A percentile compares a stretch with the other conserved stretches of the same genome.
phyloP scores from a whole-genome alignment of 345 rosid species.

The Turritis glabra region DNA sequence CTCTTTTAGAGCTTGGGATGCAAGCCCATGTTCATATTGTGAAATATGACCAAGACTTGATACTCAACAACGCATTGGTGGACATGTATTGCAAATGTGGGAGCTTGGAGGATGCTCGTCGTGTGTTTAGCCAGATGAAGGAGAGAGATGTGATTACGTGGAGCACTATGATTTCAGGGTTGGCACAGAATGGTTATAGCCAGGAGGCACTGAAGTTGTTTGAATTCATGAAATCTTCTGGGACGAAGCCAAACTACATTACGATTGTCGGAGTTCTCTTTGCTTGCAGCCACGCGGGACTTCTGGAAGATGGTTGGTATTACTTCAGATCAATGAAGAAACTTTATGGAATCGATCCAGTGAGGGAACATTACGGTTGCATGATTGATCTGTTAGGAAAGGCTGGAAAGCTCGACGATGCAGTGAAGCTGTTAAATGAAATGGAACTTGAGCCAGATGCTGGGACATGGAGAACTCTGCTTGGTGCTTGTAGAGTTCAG shows the following conservation, averaged over 20 bases:
- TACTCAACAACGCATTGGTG: slow-evolving; percentile 64
- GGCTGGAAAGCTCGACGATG: slow-evolving; percentile 68
- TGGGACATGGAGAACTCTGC: slow-evolving; percentile 65
- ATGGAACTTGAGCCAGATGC: slow-evolving; percentile 68
- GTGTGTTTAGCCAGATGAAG: slow-evolving; percentile 48
- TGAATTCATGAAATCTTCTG: slow-evolving; percentile 52
- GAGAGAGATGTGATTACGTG: slow-evolving; percentile 71
- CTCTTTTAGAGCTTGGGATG: slow-evolving; percentile 63
- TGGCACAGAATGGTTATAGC: slow-evolving; percentile 76
- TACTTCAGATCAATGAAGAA: slow-evolving; percentile 63
- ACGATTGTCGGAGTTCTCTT: slow-evolving; percentile 65
- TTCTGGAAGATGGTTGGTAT: slow-evolving; percentile 60
- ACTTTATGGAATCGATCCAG: slow-evolving; percentile 61
- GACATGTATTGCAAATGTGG: slow-evolving; percentile 86
- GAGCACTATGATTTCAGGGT: slow-evolving; percentile 81
- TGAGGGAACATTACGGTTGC: slow-evolving; percentile 72
- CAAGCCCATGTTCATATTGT: slow-evolving; percentile 72
- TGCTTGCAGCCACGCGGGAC: slow-evolving; percentile 80
- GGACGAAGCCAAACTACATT: slow-evolving; percentile 58
- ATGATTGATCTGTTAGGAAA: slow-evolving; percentile 79
- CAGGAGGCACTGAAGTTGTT: slow-evolving; percentile 58
- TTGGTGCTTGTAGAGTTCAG: slow-evolving; percentile 69
- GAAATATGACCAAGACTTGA: slow-evolving; percentile 61
- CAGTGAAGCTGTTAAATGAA: slow-evolving; percentile 55
- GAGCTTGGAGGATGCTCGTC: slow-evolving; percentile 58